Percentiles rank a stretch among this genome's conserved stretches.
phyloP scores from a whole-genome alignment of 2,329 filamentous ascomycete species.

The Phaeoacremonium minimum region DNA sequence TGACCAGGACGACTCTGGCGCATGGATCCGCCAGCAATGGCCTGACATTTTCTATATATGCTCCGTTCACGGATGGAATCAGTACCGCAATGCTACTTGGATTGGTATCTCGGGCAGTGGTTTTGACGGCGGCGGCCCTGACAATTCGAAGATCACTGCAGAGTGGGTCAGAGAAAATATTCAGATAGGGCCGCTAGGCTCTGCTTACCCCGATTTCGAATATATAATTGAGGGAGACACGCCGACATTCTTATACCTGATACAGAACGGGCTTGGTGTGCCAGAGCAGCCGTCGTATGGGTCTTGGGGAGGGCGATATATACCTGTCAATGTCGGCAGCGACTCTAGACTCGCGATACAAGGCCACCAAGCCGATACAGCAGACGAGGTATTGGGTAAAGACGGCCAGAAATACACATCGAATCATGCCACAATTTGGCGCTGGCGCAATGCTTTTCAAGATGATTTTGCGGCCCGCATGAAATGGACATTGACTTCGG shows the following conservation, averaged over 20 bases:
- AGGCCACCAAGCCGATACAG: no score
- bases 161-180: constrained; percentile 42
- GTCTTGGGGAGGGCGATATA: constrained; percentile 35
- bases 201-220: constrained; percentile 30
- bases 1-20: constrained; percentile 54
- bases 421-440: constrained; percentile 27
- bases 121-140: constrained; percentile 38
- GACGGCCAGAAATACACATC: no score
- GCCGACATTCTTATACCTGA: constrained; percentile 31
- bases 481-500: constrained; percentile 16
- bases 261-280: constrained; percentile 33
- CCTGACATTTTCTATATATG: constrained; percentile 52
- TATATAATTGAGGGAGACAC: constrained; percentile 46
- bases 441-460: constrained; percentile 24
- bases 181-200: constrained; percentile 35
- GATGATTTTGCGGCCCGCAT: constrained; percentile 27
- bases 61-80: constrained; percentile 51
- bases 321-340: constrained; percentile 6
- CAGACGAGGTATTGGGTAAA: no score
- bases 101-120: constrained; percentile 46
- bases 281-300: constrained; percentile 34
- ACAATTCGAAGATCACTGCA: constrained; percentile 36
- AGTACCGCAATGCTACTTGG: constrained; percentile 51
- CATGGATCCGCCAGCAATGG: constrained; percentile 51
- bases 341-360: no score